These are phyloP conservation scores for Venturia nashicola DNA, from an alignment of 2,329 filamentous ascomycete genomes.

Conservation along the genomic window DNA sequence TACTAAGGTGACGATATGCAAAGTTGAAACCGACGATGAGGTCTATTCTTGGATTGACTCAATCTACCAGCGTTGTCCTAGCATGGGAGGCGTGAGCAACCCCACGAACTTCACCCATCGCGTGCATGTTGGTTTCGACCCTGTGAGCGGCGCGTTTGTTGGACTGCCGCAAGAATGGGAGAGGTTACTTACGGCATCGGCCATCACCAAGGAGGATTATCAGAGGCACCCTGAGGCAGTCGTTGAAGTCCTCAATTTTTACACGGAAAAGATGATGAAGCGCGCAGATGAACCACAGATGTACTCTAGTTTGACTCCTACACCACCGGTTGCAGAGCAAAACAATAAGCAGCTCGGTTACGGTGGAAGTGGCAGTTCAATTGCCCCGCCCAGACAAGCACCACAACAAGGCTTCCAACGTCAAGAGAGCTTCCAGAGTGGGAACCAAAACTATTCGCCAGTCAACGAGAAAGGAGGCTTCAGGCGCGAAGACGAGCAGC, in stretches of 20 bases:
- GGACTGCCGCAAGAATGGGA: slow-evolving; percentile 95
- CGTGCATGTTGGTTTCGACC: slow-evolving; percentile 95
- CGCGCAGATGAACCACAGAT: slow-evolving; percentile 57
- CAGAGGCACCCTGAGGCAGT: slow-evolving; percentile 71
- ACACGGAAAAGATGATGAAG: slow-evolving; percentile 67
- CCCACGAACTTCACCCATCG: slow-evolving; percentile 96
- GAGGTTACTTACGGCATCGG: slow-evolving; percentile 86
- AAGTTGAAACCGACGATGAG: slow-evolving; percentile 90
- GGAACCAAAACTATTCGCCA: slow-evolving; percentile 17
- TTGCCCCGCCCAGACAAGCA: slow-evolving; percentile 36
- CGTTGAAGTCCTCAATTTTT: slow-evolving; percentile 73
- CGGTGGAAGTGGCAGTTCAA: slow-evolving; percentile 28
- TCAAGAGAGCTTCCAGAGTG: slow-evolving; percentile 25
- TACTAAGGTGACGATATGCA: slow-evolving; percentile 76
- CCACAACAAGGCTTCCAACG: slow-evolving; percentile 29
- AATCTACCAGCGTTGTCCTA: slow-evolving; percentile 91
- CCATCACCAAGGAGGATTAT: slow-evolving; percentile 97
- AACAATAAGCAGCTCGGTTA: slow-evolving; percentile 38
- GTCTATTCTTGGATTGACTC: slow-evolving; percentile 98
- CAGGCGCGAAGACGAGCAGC: slow-evolving; percentile 25
- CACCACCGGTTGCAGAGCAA: slow-evolving; percentile 41
- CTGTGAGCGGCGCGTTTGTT: slow-evolving; percentile 87
- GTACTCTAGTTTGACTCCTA: slow-evolving; percentile 56
- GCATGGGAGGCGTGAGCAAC: slow-evolving; percentile 96
- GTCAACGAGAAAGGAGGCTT: slow-evolving; percentile 19